A percentile compares a stretch with the other conserved stretches of the same genome.
phyloP scores from a whole-genome alignment of 148 eudicot genomes.

The Persicaria tinctoria region DNA sequence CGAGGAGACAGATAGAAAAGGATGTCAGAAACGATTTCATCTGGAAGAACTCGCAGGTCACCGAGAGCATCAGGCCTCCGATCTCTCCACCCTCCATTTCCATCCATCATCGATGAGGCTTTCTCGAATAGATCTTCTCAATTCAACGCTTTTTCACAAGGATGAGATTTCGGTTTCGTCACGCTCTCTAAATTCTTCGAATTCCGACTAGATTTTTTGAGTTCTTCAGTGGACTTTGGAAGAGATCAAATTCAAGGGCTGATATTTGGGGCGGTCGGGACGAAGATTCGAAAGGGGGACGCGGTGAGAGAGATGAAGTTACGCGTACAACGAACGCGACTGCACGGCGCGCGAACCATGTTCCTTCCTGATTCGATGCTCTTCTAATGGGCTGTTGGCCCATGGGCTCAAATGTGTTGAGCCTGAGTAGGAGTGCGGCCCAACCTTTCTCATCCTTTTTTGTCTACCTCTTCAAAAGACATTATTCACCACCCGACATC shows the following conservation, averaged over 20 bases:
- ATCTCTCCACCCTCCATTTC: slow-evolving; percentile 31
- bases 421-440: background rate
- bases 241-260: background rate
- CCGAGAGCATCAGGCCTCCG: slow-evolving; percentile 74
- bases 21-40: slow-evolving; percentile 53
- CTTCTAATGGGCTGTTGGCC: background rate
- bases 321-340: slow-evolving; percentile 4
- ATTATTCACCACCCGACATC: too few species aligned
- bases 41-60: slow-evolving; percentile 56
- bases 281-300: slow-evolving; percentile 4
- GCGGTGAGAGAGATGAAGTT: slow-evolving; percentile 3
- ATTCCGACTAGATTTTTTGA: background rate
- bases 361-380: background rate
- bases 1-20: slow-evolving; percentile 47
- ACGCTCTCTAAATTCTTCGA: background rate
- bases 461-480: too few species aligned
- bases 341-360: background rate
- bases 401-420: background rate
- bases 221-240: background rate
- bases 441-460: too few species aligned
- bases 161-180: background rate
- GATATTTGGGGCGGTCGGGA: background rate
- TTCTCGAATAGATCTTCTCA: background rate
- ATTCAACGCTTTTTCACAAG: background rate
- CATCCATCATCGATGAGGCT: slow-evolving; percentile 19